These are phyloP conservation scores for Phytopythium ostracodes DNA, from an alignment of 352 stramenopile species.

Conservation along the genomic window DNA sequence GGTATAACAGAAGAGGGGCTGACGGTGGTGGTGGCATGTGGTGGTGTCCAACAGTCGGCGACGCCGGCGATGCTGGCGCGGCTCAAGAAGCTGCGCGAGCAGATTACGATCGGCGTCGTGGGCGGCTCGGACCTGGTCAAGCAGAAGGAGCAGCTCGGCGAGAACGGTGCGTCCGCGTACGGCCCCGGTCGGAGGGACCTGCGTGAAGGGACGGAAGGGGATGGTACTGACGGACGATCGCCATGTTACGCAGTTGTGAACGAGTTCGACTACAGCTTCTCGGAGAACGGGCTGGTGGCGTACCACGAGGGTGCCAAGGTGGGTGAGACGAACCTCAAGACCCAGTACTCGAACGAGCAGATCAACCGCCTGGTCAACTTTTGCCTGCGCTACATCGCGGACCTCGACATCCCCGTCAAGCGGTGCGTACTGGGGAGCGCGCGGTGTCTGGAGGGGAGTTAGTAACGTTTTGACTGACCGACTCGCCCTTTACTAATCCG, in stretches of 20 bases:
- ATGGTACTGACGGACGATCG: not conserved
- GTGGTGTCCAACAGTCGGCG: slow-evolving; percentile 63
- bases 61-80: slow-evolving; percentile 93
- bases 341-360: slow-evolving; percentile 95
- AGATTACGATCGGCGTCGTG: slow-evolving; percentile 97
- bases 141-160: slow-evolving; percentile 98
- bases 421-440: slow-evolving; percentile 34
- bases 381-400: slow-evolving; percentile 92
- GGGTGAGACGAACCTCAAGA: slow-evolving; percentile 91
- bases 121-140: slow-evolving; percentile 98
- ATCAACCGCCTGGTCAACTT: slow-evolving; percentile 98
- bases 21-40: not conserved
- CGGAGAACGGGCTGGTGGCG: slow-evolving; percentile 97
- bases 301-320: slow-evolving; percentile 95
- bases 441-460: too few species aligned
- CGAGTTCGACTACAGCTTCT: slow-evolving; percentile 99
- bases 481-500: not conserved
- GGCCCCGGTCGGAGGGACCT: too few species aligned
- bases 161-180: slow-evolving; percentile 55
- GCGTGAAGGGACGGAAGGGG: too few species aligned
- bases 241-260: slow-evolving; percentile 61
- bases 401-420: slow-evolving; percentile 97
- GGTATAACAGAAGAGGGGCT: not conserved
- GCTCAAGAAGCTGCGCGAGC: slow-evolving; percentile 90
- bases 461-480: too few species aligned